Evolutionary conservation across 176 grass and related monocot species (phyloP).

Genomic region (Bonia amplexicaulis): DNA sequence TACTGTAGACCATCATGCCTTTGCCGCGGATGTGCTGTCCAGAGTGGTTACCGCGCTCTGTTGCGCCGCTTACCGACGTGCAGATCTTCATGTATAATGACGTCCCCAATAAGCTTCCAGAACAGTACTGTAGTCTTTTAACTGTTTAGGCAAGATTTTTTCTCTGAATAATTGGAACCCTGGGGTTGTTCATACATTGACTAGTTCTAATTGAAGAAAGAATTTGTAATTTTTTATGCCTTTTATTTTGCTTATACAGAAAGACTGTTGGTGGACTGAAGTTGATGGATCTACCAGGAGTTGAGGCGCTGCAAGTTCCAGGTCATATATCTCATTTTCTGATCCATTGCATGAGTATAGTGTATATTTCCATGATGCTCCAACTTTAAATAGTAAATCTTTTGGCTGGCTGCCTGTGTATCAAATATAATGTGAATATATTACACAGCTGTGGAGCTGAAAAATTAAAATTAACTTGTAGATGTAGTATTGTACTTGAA

Average conservation of each 20-base stretch:
- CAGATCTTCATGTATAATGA: too few species aligned
- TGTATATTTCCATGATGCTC: background rate
- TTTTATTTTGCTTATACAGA: constrained; percentile 35
- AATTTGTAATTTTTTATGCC: background rate
- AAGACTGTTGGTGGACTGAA: constrained; percentile 94
- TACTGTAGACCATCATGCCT: too few species aligned
- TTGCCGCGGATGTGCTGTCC: too few species aligned
- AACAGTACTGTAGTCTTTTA: background rate
- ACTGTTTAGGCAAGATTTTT: background rate
- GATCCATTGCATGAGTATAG: background rate
- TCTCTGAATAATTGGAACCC: background rate
- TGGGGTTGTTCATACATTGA: background rate
- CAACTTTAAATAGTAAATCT: constrained; percentile 4
- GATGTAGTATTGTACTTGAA: background rate
- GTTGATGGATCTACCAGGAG: constrained; percentile 82
- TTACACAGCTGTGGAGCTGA: background rate
- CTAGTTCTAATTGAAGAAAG: background rate
- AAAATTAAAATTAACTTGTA: background rate
- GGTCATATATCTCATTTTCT: constrained; percentile 45
- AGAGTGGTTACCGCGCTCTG: too few species aligned
- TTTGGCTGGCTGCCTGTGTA: background rate
- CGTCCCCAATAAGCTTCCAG: too few species aligned
- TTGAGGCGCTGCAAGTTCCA: constrained; percentile 91
- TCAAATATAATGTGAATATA: constrained; percentile 1
- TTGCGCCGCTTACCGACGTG: too few species aligned